These are phyloP conservation scores for Hondaea fermentalgiana DNA, from an alignment of 108 stramenopile species.

Conservation along the genomic window DNA sequence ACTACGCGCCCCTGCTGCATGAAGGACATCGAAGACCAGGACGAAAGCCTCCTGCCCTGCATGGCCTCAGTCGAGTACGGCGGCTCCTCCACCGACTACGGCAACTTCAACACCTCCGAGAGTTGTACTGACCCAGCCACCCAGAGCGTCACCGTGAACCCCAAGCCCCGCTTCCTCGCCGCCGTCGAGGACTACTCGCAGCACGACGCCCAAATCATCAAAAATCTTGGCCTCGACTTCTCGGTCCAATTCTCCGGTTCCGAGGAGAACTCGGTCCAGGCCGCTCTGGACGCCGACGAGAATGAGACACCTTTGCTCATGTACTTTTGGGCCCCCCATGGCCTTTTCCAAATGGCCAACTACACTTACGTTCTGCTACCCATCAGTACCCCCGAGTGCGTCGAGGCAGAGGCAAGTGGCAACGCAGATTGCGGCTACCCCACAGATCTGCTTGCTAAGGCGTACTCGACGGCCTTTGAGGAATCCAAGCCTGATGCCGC, in stretches of 20 bases:
- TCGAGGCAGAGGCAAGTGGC: not conserved
- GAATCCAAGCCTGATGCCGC: not conserved
- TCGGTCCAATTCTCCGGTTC: not conserved
- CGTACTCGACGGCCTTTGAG: not conserved
- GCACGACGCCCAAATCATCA: not conserved
- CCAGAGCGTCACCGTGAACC: not conserved
- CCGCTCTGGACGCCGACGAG: not conserved
- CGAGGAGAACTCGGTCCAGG: not conserved
- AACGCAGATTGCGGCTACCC: not conserved
- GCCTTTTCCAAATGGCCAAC: not conserved
- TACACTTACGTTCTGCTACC: not conserved
- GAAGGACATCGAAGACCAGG: not conserved
- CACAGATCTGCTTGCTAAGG: not conserved
- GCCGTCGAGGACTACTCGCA: not conserved
- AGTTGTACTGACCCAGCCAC: not conserved
- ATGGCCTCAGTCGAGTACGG: not conserved
- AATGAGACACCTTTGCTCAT: not conserved
- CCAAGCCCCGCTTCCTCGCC: not conserved
- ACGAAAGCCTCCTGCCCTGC: not conserved
- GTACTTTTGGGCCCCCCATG: not conserved
- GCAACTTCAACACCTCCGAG: not conserved
- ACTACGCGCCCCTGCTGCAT: not conserved
- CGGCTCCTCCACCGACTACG: not conserved
- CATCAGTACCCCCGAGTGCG: not conserved
- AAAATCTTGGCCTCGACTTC: not conserved